phyloP scores from a whole-genome alignment of 352 stramenopile species.

The Phytophthora capsici region DNA sequence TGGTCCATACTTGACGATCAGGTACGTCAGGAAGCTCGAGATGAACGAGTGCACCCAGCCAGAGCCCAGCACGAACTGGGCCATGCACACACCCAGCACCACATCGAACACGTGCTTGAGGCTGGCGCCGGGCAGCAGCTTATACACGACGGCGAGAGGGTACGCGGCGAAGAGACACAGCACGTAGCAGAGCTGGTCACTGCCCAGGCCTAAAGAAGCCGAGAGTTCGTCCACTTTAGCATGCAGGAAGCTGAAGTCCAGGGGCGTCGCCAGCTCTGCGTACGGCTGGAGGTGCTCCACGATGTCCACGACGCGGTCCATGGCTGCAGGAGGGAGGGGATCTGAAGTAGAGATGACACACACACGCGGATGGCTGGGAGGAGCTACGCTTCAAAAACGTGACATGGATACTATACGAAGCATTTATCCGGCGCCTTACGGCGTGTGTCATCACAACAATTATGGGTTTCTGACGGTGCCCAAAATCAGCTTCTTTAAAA shows the following conservation, averaged over 20 bases:
- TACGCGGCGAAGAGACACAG: constrained; percentile 95
- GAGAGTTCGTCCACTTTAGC: constrained; percentile 52
- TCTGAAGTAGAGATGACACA: constrained; percentile 10
- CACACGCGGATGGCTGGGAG: background rate
- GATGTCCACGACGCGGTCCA: constrained; percentile 51
- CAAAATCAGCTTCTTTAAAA: too few species aligned
- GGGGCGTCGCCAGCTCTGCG: constrained; percentile 57
- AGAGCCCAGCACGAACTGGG: constrained; percentile 93
- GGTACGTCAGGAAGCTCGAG: constrained; percentile 90
- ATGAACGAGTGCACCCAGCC: constrained; percentile 97
- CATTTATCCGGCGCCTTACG: constrained; percentile 9
- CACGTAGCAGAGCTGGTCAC: constrained; percentile 84
- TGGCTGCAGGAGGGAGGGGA: constrained; percentile 6
- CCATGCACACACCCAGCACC: constrained; percentile 90
- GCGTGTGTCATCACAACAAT: too few species aligned
- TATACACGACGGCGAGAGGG: constrained; percentile 92
- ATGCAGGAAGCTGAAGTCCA: constrained; percentile 63
- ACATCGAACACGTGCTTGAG: constrained; percentile 95
- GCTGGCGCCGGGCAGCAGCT: constrained; percentile 77
- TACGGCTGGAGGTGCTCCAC: constrained; percentile 54
- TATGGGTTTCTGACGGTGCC: too few species aligned
- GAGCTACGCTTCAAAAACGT: constrained; percentile 16
- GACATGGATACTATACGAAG: constrained; percentile 10
- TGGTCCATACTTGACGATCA: constrained; percentile 77
- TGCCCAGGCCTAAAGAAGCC: constrained; percentile 45